Conservation (phyloP, 1,284 basidiomycete genomes). For the Volvariella surrecta region DNA sequence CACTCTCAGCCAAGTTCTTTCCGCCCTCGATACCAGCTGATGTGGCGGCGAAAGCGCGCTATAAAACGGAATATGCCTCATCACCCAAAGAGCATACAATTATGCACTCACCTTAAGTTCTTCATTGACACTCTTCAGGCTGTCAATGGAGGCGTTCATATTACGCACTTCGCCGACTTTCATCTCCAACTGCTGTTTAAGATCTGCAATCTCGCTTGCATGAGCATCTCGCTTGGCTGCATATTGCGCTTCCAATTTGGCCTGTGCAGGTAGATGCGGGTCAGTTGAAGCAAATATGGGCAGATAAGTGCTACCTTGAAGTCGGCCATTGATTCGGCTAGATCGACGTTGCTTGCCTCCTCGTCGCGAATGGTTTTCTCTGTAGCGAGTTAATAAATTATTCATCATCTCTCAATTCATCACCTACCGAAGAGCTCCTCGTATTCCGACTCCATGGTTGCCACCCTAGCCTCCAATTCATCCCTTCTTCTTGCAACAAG, state of each 20-base stretch:
- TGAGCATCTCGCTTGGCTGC: conserved; percentile 88
- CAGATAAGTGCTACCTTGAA: conserved; percentile 62
- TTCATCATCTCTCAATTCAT: conserved; percentile 8
- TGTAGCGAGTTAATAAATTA: conserved; percentile 22
- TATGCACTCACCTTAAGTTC: conserved; percentile 78
- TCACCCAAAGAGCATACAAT: conserved; percentile 4
- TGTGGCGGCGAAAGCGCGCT: conserved; percentile 95
- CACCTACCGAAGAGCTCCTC: conserved; percentile 84
- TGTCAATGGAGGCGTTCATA: conserved; percentile 84
- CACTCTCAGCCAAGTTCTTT: conserved; percentile 92
- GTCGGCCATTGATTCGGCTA: conserved; percentile 78
- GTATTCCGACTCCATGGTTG: conserved; percentile 85
- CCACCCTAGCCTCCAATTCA: conserved; percentile 81
- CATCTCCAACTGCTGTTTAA: conserved; percentile 88
- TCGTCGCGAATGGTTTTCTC: conserved; percentile 84
- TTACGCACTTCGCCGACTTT: conserved; percentile 81
- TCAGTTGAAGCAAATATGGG: conserved; percentile 10
- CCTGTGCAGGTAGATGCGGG: conserved; percentile 34
- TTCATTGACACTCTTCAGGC: conserved; percentile 93
- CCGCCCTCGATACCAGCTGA: conserved; percentile 95
- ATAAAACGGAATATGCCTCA: conserved; percentile 4
- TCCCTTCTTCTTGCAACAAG: conserved; percentile 76
- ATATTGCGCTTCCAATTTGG: conserved; percentile 92
- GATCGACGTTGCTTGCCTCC: conserved; percentile 71
- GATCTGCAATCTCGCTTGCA: conserved; percentile 77